Evolutionary conservation across 2,329 filamentous ascomycete genomes (phyloP).

Genomic region (Ceratocystis destructans): DNA sequence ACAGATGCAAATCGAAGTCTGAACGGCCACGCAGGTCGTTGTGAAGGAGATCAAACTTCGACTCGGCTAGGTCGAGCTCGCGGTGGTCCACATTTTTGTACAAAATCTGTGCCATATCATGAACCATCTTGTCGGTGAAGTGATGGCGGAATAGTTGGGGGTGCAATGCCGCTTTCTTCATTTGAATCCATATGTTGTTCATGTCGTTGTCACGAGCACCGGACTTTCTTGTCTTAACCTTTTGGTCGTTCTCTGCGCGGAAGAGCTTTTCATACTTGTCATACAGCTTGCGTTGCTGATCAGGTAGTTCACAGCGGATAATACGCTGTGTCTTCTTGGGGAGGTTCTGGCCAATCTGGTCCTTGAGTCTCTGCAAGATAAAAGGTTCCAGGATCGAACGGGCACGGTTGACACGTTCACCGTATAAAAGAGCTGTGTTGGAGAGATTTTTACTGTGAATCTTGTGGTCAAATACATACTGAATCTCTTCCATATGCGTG

Average conservation of each 20-base stretch:
- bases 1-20: conserved; percentile 52
- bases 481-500: conserved; percentile 56
- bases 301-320: conserved; percentile 67
- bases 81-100: conserved; percentile 51
- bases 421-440: conserved; percentile 72
- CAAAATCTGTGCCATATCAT: conserved; percentile 64
- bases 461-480: conserved; percentile 82
- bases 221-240: conserved; percentile 30
- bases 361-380: conserved; percentile 84
- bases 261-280: conserved; percentile 49
- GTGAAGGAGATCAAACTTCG: conserved; percentile 38
- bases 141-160: conserved; percentile 73
- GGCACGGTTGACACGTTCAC: conserved; percentile 72
- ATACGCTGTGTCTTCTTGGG: conserved; percentile 67
- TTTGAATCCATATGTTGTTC: conserved; percentile 71
- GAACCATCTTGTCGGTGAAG: conserved; percentile 61
- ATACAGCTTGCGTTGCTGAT: conserved; percentile 61
- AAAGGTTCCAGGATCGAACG: conserved; percentile 91
- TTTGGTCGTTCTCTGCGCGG: conserved; percentile 33
- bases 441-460: conserved; percentile 67
- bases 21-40: conserved; percentile 45
- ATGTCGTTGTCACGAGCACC: conserved; percentile 37
- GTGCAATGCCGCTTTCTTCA: conserved; percentile 85
- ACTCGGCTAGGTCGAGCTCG: conserved; percentile 39
- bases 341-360: conserved; percentile 74